phyloP scores from a whole-genome alignment of 1,284 basidiomycete genomes.

The Pascua guehoae region DNA sequence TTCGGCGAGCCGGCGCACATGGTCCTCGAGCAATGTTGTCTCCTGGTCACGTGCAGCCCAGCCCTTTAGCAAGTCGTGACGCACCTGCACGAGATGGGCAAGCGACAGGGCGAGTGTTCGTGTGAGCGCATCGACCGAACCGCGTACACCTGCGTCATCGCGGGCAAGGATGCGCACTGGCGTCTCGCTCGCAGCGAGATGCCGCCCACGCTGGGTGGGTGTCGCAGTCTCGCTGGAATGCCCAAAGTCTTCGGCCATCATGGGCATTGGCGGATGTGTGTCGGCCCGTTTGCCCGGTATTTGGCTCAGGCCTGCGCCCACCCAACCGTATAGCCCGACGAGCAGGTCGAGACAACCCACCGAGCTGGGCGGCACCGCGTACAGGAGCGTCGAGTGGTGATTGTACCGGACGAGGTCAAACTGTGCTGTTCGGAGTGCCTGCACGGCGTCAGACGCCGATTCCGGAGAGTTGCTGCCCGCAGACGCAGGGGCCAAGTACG shows the following conservation, averaged over 20 bases:
- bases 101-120: slow-evolving; percentile 28
- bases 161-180: slow-evolving; percentile 21
- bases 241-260: slow-evolving; percentile 11
- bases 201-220: slow-evolving; percentile 17
- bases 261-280: slow-evolving; percentile 10
- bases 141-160: slow-evolving; percentile 14
- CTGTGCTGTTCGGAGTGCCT: slow-evolving; percentile 38
- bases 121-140: slow-evolving; percentile 23
- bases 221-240: slow-evolving; percentile 3
- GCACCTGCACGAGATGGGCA: slow-evolving; percentile 28
- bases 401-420: slow-evolving; percentile 44
- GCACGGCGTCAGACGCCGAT: slow-evolving; percentile 29
- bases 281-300: slow-evolving; percentile 11
- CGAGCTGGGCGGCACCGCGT: slow-evolving; percentile 45
- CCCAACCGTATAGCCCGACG: slow-evolving; percentile 45
- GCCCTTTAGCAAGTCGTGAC: slow-evolving; percentile 30
- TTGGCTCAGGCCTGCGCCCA: slow-evolving; percentile 33
- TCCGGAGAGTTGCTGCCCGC: neutral
- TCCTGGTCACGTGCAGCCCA: slow-evolving; percentile 38
- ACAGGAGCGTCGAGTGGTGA: slow-evolving; percentile 45
- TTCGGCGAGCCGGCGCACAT: slow-evolving; percentile 14
- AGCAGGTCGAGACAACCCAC: slow-evolving; percentile 43
- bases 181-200: slow-evolving; percentile 17
- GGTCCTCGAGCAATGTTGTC: slow-evolving; percentile 33
- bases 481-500: slow-evolving; percentile 23